phyloP scores from a whole-genome alignment of 2,329 filamentous ascomycete species.

The Aureobasidium leucospermi region DNA sequence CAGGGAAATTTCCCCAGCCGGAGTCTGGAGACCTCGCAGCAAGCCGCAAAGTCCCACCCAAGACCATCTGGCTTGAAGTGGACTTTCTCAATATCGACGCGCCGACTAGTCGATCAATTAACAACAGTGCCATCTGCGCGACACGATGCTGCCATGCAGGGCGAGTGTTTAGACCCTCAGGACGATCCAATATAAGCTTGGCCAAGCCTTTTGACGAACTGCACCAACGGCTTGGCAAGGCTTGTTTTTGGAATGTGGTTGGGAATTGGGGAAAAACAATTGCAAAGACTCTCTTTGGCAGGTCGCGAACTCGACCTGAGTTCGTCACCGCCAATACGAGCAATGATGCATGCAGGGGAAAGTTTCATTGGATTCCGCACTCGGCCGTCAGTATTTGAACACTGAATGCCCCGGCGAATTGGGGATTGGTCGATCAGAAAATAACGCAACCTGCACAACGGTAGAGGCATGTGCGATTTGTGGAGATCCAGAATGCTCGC shows the following conservation, averaged over 20 bases:
- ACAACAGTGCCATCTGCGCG: not conserved
- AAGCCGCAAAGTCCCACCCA: not conserved
- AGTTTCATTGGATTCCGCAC: not conserved
- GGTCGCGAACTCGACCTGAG: not conserved
- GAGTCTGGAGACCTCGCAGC: not conserved
- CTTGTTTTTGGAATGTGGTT: slow-evolving; percentile 2
- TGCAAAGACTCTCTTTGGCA: not conserved
- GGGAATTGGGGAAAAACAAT: not conserved
- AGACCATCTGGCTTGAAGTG: not conserved
- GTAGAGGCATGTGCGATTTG: slow-evolving; percentile 7
- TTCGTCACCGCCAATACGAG: not conserved
- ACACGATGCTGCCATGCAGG: not conserved
- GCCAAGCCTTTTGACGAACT: slow-evolving; percentile 3
- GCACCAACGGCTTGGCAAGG: not conserved
- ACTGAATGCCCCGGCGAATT: not conserved
- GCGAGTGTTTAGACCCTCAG: not conserved
- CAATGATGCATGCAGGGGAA: not conserved
- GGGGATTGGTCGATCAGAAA: slow-evolving; percentile 13
- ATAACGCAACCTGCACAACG: slow-evolving; percentile 10
- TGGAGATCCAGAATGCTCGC: slow-evolving; percentile 9
- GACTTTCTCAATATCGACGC: not conserved
- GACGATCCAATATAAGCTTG: not conserved
- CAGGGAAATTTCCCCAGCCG: not conserved
- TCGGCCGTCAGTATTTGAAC: not conserved
- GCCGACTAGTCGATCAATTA: not conserved